Conservation (phyloP, 2,329 filamentous ascomycete genomes). For the Colletotrichum sp. region DNA sequence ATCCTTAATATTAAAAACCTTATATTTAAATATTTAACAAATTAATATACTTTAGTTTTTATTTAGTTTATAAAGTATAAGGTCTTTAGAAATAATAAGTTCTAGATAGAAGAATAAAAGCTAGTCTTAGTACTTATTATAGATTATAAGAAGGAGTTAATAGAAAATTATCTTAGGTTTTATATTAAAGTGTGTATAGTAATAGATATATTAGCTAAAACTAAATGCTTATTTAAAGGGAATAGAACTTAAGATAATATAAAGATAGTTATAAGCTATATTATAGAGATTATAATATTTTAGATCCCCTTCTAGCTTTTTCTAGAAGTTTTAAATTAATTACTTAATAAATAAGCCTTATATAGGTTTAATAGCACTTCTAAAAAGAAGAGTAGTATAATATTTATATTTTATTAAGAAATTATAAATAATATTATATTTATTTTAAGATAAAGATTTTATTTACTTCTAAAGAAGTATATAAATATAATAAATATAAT, state of each 20-base stretch:
- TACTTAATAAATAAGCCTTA: too few relatives aligned
- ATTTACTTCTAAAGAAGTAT: too few relatives aligned
- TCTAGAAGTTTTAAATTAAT: too few relatives aligned
- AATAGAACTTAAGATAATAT: not conserved
- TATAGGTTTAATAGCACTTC: too few relatives aligned
- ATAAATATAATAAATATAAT: too few relatives aligned
- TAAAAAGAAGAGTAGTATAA: too few relatives aligned
- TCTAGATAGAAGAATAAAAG: not conserved
- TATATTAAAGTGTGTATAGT: not conserved
- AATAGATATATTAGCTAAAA: not conserved
- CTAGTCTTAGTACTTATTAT: not conserved
- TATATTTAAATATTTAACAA: not conserved
- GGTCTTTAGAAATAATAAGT: not conserved
- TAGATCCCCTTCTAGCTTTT: too few relatives aligned
- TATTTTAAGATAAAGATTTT: too few relatives aligned
- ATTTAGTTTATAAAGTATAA: not conserved
- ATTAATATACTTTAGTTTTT: not conserved
- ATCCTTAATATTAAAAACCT: not conserved
- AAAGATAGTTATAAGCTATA: not conserved
- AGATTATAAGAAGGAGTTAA: not conserved
- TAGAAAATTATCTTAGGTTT: not conserved
- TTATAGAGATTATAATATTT: too few relatives aligned
- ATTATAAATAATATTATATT: too few relatives aligned
- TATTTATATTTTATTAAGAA: too few relatives aligned
- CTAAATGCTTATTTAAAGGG: not conserved